phyloP scores from a whole-genome alignment of 495 filamentous ascomycete species.

The Penicillium paradoxum region DNA sequence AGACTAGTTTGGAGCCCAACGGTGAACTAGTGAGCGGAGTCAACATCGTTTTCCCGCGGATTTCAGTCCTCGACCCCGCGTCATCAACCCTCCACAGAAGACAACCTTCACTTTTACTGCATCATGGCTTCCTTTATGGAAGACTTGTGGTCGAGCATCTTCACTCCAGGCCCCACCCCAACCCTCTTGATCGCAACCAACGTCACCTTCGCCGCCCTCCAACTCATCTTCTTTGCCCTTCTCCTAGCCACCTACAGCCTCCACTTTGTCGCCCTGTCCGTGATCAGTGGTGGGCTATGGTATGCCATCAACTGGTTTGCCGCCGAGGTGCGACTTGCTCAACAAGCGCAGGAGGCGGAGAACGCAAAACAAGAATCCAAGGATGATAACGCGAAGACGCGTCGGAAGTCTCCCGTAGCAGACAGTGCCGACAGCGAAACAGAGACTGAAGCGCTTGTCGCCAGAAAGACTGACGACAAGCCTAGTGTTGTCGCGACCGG shows the following conservation, averaged over 20 bases:
- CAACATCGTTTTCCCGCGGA: conserved; percentile 14
- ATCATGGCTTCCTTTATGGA: conserved; percentile 76
- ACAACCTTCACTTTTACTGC: conserved; percentile 9
- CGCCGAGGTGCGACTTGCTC: conserved; percentile 61
- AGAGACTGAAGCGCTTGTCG: conserved; percentile 40
- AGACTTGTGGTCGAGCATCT: conserved; percentile 85
- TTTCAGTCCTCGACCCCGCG: conserved; percentile 18
- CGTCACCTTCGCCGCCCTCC: conserved; percentile 77
- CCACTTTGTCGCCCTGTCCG: conserved; percentile 79
- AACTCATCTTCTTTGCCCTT: conserved; percentile 68
- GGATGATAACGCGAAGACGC: conserved; percentile 17
- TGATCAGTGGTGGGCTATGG: conserved; percentile 79
- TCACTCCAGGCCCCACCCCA: conserved; percentile 83
- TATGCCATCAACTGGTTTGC: conserved; percentile 96
- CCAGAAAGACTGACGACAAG: conserved; percentile 13
- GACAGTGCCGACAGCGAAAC: conserved; percentile 44
- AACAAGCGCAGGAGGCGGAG: conserved; percentile 53
- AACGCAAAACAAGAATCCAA: conserved; percentile 28
- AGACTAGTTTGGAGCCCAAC: neutral
- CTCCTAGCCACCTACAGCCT: conserved; percentile 78
- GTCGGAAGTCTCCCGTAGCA: conserved; percentile 29
- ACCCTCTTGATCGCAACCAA: conserved; percentile 89
- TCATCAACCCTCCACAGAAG: neutral
- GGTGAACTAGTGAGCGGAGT: neutral
- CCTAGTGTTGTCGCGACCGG: conserved; percentile 18